Base-by-base conservation (phyloP, 768 basidiomycete genomes). In the Sistotremastrum niveocremeum region DNA sequence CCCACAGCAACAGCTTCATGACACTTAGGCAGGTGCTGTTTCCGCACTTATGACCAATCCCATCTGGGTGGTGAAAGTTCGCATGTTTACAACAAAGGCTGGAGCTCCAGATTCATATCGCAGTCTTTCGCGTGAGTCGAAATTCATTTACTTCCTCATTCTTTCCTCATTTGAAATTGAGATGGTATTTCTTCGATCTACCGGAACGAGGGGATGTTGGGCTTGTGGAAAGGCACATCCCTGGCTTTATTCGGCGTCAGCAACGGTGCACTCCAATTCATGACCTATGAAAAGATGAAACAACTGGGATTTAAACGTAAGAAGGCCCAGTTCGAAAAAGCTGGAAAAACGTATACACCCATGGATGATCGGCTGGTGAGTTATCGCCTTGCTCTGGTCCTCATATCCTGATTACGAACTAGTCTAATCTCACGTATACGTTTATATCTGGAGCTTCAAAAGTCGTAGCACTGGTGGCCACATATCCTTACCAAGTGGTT, bases 401-500 rank as follows among this genome's bases (percentile, higher is more conserved):
- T n/a, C 45, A 12, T 36, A 37, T 37, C 46, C 1, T 46, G n/a
- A 31, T 38, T 29, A 12, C 29, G 11, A 6, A n/a, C 0, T 55
- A 97, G 94, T 86, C 88, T 11, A 98, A 98, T 58, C 71, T 77
- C 33, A 72, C 89, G 33, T 98, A 98, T 65, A 87, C 90, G 6
- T 51, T 86, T 36, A 94, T 97, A 76, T 94, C 89, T 0, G 94
- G 87, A 12, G 72, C 76, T 28, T 91, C 90, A 53, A 98, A 98
- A 63, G 65, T 95, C 4, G 72, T 74, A 20, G 89, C 95, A 1
- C 75, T 98, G 37, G 64, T 76, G 4, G 53, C 79, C 20, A 99
- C 95, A 34, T 99, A 99, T 61, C 95, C 95, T 6, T 98, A 98
- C 61, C 95, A 99, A 65, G 95, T 99, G 39, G 72, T 99, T 37